Evolutionary conservation across 805 yeast genomes (phyloP), one percentile per base, ranked within the genome.

Genomic region (Kluyveromyces nonfermentans): DNA sequence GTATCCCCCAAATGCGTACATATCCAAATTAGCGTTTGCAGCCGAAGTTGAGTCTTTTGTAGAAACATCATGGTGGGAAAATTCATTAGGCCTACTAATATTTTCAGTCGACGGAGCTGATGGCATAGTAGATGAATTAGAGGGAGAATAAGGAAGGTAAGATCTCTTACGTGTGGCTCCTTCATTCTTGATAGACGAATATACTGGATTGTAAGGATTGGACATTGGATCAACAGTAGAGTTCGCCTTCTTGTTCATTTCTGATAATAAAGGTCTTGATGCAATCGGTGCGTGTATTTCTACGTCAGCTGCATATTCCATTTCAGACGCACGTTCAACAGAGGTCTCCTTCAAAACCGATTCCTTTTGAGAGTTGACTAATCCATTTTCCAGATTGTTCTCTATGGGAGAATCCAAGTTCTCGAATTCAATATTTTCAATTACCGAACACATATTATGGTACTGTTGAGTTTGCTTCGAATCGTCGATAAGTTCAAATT

Each of bases 1-100:
- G 35, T 46, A 46, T 8, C 47, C 46, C 3, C 50, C 50, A 33
- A 43, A 46, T 1, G 45, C 31, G 32, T 37, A 46, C 47, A 44
- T 41, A 17, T 40, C 15, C 7, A 41, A 10, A 21, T 46, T 34
- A 5, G n/a, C 20, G 14, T 38, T 25, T 12, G 2, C 12, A 8
- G 17, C 22, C 7, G 21, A 17, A 16, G 22, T 17, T 7, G 37
- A 7, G 6, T 8, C 8, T 34, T 17, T 9, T 3, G 37, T 7
- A 4, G n/a, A 20, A 14, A 20, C 14, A 35, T 18, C 35, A 33
- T 33, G 20, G 4, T 12, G 2, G 12, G 30, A 14, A 10, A 25
- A 10, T 4, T 25, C 30, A 25, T 25, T 25, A 10, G 30, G 14
- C 9, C 12, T 3, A 25, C 4, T 14, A 4, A 4, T 2, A 25